These are phyloP conservation scores for Dactylellina haptotyla DNA, from an alignment of 2,329 filamentous ascomycete species.

Conservation along the genomic window DNA sequence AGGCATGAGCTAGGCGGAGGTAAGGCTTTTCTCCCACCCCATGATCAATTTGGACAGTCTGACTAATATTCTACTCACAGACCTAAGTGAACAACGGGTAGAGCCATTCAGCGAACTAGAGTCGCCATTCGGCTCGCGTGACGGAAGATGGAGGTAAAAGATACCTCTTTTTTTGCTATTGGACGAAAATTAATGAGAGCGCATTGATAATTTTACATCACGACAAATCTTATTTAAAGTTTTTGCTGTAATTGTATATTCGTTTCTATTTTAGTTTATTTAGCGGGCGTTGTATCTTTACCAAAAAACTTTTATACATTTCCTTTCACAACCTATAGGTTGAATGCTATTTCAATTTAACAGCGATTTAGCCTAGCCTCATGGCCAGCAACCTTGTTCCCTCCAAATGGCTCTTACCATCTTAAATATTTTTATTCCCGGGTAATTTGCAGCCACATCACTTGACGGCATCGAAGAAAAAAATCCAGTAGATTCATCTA, in stretches of 20 bases:
- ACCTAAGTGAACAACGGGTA: conserved; percentile 25
- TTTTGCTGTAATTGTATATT: too few relatives aligned
- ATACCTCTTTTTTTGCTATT: too few relatives aligned
- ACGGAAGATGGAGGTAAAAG: neutral
- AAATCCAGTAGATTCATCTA: too few relatives aligned
- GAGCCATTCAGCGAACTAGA: neutral
- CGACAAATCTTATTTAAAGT: neutral
- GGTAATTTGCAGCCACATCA: neutral
- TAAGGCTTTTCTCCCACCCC: neutral
- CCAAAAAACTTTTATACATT: neutral
- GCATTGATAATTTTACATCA: neutral
- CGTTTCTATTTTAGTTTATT: neutral
- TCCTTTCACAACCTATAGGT: neutral
- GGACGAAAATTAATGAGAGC: too few relatives aligned
- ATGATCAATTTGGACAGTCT: neutral
- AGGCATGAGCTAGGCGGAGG: conserved; percentile 32
- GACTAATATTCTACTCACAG: conserved; percentile 2
- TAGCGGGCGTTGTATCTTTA: conserved; percentile 4
- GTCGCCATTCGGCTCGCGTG: neutral
- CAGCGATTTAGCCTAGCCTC: too few relatives aligned
- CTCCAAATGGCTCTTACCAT: neutral
- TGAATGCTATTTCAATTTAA: too few relatives aligned
- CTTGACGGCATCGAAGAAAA: neutral
- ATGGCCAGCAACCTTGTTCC: neutral
- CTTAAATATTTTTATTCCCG: conserved; percentile 13